These are phyloP conservation scores for Rehmannia glutinosa DNA, from an alignment of 257 asterid genomes.

Conservation along the genomic window DNA sequence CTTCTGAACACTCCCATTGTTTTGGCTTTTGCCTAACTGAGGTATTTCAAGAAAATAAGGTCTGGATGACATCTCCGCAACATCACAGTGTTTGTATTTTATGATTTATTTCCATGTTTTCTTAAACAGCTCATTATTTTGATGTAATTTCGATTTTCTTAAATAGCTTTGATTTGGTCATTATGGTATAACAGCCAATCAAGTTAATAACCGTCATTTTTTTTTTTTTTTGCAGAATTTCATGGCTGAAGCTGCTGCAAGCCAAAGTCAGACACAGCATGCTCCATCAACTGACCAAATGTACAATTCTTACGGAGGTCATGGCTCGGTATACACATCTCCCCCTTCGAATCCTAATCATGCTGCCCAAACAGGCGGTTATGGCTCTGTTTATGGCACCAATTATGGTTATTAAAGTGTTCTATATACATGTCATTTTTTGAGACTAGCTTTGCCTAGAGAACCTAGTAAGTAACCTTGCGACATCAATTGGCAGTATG, in stretches of 20 bases:
- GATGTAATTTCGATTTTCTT: not conserved
- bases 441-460: not conserved
- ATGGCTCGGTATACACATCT: slow-evolving; percentile 44
- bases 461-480: slow-evolving; percentile 1
- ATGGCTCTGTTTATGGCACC: slow-evolving; percentile 63
- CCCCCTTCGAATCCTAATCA: slow-evolving; percentile 58
- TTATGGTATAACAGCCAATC: not conserved
- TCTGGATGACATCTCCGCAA: too few species aligned
- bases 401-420: slow-evolving; percentile 60
- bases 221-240: slow-evolving; percentile 51
- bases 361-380: slow-evolving; percentile 61
- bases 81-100: too few species aligned
- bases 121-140: too few species aligned
- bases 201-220: not conserved
- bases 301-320: slow-evolving; percentile 54
- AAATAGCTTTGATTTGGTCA: not conserved
- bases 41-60: too few species aligned
- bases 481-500: slow-evolving; percentile 2
- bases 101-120: too few species aligned
- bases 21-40: too few species aligned
- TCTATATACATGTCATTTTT: not conserved
- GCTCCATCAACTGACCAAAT: slow-evolving; percentile 52
- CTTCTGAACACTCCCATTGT: too few species aligned
- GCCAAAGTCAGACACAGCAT: slow-evolving; percentile 41
- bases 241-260: slow-evolving; percentile 64